Percentiles rank a stretch among this genome's conserved stretches.
phyloP scores from a whole-genome alignment of 2,329 filamentous ascomycete genomes.

The Xylaria arbuscula region DNA sequence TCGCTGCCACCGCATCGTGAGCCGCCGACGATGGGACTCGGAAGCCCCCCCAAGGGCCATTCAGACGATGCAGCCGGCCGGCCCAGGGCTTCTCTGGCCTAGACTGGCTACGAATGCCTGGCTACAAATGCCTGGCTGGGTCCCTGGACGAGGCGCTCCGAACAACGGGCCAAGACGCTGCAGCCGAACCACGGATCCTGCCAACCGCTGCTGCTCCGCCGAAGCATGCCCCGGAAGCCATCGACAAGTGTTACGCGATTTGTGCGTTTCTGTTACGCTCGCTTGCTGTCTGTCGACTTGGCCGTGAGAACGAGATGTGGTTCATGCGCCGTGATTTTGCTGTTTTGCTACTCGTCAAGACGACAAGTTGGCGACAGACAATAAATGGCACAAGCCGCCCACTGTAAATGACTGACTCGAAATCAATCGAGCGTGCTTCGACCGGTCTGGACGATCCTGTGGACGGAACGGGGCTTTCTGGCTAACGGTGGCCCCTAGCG shows the following conservation, averaged over 20 bases:
- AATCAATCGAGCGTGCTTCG: neutral
- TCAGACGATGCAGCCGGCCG: conserved; percentile 17
- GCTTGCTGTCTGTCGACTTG: neutral
- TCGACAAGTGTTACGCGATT: conserved; percentile 11
- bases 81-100: conserved; percentile 4
- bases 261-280: neutral
- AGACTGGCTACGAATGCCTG: conserved; percentile 8
- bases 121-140: conserved; percentile 4
- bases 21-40: conserved; percentile 15
- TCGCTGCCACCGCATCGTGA: conserved; percentile 35
- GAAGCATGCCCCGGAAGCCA: conserved; percentile 15
- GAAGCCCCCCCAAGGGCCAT: conserved; percentile 11
- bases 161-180: conserved; percentile 23
- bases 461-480: conserved; percentile 12
- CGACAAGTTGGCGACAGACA: neutral
- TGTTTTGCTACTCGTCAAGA: neutral
- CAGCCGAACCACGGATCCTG: conserved; percentile 24
- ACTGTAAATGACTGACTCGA: neutral
- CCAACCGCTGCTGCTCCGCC: conserved; percentile 23
- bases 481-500: conserved; percentile 16
- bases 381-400: neutral
- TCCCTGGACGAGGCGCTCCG: conserved; percentile 21
- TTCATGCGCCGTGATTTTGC: neutral
- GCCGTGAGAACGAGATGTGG: neutral
- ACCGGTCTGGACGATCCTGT: neutral